Evolutionary conservation across 257 asterid genomes (phyloP).

Genomic region (Salvia rosmarinus): DNA sequence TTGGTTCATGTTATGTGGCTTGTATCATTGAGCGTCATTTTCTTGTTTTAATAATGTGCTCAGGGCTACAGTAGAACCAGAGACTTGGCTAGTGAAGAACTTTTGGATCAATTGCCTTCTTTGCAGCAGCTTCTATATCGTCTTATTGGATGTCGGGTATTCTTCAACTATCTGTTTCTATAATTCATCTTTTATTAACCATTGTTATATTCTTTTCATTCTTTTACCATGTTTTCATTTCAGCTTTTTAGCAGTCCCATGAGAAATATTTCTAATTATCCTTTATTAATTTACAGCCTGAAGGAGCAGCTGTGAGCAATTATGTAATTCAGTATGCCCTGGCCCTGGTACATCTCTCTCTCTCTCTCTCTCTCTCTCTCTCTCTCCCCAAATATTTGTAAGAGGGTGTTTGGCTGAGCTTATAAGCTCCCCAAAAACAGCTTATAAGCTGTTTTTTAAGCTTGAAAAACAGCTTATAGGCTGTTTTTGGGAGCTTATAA

Average conservation of each 20-base stretch:
- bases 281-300: conserved; percentile 67
- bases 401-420: no score
- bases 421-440: no score
- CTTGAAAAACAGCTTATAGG: no score
- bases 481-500: no score
- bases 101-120: conserved; percentile 89
- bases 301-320: conserved; percentile 88
- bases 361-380: neutral
- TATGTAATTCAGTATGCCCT: conserved; percentile 91
- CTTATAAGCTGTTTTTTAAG: no score
- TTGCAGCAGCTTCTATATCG: conserved; percentile 91
- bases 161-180: conserved; percentile 27
- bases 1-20: conserved; percentile 18
- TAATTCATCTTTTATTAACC: conserved; percentile 24
- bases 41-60: conserved; percentile 38
- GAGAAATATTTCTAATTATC: conserved; percentile 17
- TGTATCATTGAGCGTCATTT: conserved; percentile 12
- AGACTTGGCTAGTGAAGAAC: conserved; percentile 86
- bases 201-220: neutral
- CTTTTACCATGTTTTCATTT: neutral
- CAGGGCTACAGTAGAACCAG: conserved; percentile 92
- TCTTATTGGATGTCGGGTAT: conserved; percentile 96
- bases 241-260: neutral
- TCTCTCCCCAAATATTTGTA: neutral
- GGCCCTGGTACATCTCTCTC: conserved; percentile 67